Base-by-base conservation (phyloP, 441 rosid species). In the Aquilaria agallochum region DNA sequence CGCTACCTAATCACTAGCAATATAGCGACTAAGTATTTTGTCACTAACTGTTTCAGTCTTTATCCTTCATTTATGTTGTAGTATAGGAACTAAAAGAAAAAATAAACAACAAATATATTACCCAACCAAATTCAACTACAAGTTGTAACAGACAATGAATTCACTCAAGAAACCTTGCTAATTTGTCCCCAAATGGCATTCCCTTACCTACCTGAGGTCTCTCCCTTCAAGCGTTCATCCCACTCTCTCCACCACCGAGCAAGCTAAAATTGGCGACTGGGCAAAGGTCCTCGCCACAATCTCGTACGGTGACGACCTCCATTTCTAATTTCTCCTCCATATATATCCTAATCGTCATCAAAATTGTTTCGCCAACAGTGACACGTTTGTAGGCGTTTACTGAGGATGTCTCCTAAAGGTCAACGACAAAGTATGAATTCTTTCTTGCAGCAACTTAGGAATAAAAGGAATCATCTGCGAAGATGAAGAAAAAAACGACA, bases 141-240 rank as follows among this genome's bases (percentile, higher is more conserved):
- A 56, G 12, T 58, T 58, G 42, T n/a, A 56, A 10, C 9, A 31
- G 15, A 3, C 53, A 51, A 55, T 6, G 49, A 27, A 51, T 4
- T 88, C 78, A 92, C 81, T 88, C 97, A 60, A 89, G 78, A 74
- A 87, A 87, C 57, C 98, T 96, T 15, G 92, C 85, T 20, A 20
- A 20, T 20, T 72, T 73, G 78, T 74, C 89, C 77, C 77, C 82
- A 89, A 59, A 92, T 76, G 2, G 96, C 96, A 63, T 89, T 92
- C 53, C 27, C 98, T 84, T 40, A 92, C 98, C 90, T 79, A 92
- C 72, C 91, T 60, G 52, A 89, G 86, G 78, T 89, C 98, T 69
- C 96, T 85, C 62, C 98, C 98, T 76, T 89, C 89, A 11, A 92
- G 92, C 40, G 96, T 92, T 68, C 98, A 74, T 27, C 98, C 98